Evolutionary conservation across 805 yeast genomes (phyloP).

Genomic region (Cyberlindnera euphorbiiphila): DNA sequence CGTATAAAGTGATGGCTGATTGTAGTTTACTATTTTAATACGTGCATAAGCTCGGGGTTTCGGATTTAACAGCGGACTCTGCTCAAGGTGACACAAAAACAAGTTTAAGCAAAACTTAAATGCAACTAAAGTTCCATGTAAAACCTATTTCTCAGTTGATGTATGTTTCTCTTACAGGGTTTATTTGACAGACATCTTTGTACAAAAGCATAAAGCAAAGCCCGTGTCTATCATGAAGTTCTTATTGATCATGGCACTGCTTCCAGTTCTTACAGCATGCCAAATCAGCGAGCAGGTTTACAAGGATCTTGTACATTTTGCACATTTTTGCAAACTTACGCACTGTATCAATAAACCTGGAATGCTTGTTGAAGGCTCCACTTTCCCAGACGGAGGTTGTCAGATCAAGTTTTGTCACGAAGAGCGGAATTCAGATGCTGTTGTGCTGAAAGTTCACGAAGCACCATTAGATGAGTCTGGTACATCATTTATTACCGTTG

Average conservation of each 20-base stretch:
- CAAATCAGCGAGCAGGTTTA: slow-evolving; percentile 12
- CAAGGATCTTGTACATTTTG: slow-evolving; percentile 20
- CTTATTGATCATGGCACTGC: not conserved
- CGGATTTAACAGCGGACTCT: too few species aligned
- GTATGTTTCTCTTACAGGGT: too few species aligned
- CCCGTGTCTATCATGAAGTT: too few species aligned
- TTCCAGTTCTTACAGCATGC: not conserved
- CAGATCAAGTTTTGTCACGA: slow-evolving; percentile 17
- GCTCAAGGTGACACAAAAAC: too few species aligned
- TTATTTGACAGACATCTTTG: too few species aligned
- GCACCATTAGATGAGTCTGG: slow-evolving; percentile 32
- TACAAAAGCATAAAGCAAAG: too few species aligned
- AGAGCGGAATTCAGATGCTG: slow-evolving; percentile 7
- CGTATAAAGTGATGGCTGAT: too few species aligned
- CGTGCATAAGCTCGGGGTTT: too few species aligned
- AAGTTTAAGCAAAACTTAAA: too few species aligned
- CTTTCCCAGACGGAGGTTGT: slow-evolving; percentile 21
- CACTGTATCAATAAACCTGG: slow-evolving; percentile 21
- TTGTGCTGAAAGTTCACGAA: slow-evolving; percentile 17
- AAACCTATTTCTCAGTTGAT: too few species aligned
- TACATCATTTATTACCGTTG: slow-evolving; percentile 54
- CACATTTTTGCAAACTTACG: slow-evolving; percentile 19
- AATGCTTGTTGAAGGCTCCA: slow-evolving; percentile 11
- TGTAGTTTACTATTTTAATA: too few species aligned
- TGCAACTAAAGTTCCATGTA: too few species aligned